Evolutionary conservation across 306 rosid species (phyloP).

Genomic region (Lupinus albus): DNA sequence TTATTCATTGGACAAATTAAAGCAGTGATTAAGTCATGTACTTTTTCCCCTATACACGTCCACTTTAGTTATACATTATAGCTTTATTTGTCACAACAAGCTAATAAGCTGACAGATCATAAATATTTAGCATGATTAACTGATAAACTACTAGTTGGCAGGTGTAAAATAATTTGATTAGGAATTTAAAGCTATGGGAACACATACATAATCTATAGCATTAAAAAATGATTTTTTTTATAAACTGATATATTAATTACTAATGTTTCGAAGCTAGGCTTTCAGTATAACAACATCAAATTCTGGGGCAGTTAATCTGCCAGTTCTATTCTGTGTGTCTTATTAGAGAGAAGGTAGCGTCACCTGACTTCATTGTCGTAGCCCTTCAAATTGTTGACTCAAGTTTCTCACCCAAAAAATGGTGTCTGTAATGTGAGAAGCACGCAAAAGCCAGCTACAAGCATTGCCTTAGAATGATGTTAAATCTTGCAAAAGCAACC

Average conservation of each 20-base stretch:
- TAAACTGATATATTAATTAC: too few species aligned
- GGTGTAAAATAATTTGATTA: too few species aligned
- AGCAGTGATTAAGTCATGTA: slow-evolving; percentile 21
- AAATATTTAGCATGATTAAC: too few species aligned
- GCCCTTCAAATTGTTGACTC: slow-evolving; percentile 32
- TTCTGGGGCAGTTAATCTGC: slow-evolving; percentile 2
- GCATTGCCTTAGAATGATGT: not conserved
- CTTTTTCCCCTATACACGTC: not conserved
- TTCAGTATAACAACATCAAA: slow-evolving; percentile 1
- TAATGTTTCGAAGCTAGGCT: too few species aligned
- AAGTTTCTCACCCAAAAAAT: slow-evolving; percentile 14
- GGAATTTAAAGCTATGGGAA: too few species aligned
- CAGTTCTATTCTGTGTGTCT: slow-evolving; percentile 31
- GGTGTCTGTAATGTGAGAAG: slow-evolving; percentile 13
- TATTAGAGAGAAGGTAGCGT: slow-evolving; percentile 42
- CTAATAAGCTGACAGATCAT: too few species aligned
- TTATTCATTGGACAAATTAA: slow-evolving; percentile 38
- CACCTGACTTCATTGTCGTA: slow-evolving; percentile 43
- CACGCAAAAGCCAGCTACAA: slow-evolving; percentile 29
- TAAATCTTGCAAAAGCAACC: slow-evolving; percentile 19
- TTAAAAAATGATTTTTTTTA: too few species aligned
- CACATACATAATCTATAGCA: too few species aligned
- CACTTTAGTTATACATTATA: too few species aligned
- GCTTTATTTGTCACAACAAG: too few species aligned
- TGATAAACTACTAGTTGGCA: too few species aligned